phyloP scores from a whole-genome alignment of 139 green algal genomes.

The Chlorella sorokiniana region DNA sequence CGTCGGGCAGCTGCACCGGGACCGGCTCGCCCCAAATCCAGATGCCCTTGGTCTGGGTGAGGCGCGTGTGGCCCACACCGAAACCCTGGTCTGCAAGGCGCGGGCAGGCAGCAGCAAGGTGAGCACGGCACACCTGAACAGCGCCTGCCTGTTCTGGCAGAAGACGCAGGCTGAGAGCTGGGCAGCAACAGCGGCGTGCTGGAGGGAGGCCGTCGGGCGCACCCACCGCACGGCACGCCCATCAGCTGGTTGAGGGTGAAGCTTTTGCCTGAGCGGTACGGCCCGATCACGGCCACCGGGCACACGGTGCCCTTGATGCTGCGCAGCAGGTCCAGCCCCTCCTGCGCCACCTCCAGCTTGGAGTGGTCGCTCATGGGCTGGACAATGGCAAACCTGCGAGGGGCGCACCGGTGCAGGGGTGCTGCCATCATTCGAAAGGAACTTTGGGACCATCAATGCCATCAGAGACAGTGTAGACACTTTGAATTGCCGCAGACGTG shows the following conservation, averaged over 20 bases:
- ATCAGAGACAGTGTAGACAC: too few species aligned
- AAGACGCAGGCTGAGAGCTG: not conserved
- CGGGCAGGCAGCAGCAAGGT: not conserved
- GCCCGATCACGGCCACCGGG: slow-evolving; percentile 89
- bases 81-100: slow-evolving; percentile 81
- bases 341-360: slow-evolving; percentile 66
- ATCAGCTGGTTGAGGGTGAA: slow-evolving; percentile 96
- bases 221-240: slow-evolving; percentile 74
- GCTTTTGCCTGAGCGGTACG: slow-evolving; percentile 86
- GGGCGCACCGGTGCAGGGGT: not conserved
- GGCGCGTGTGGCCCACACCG: slow-evolving; percentile 89
- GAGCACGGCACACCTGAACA: not conserved
- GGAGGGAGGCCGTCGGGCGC: too few species aligned
- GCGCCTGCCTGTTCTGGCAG: not conserved
- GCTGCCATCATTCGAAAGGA: too few species aligned
- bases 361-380: slow-evolving; percentile 70
- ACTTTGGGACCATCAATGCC: not conserved
- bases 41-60: slow-evolving; percentile 93
- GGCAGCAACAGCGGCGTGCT: too few species aligned
- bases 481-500: too few species aligned
- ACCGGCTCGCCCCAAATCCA: slow-evolving; percentile 89
- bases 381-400: slow-evolving; percentile 69
- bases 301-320: slow-evolving; percentile 61
- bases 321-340: slow-evolving; percentile 70
- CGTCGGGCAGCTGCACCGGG: slow-evolving; percentile 31